A percentile compares a stretch with the other conserved stretches of the same genome.
These are phyloP conservation scores for Lotus japonicus DNA, from an alignment of 306 rosid genomes.

Conservation along the genomic window DNA sequence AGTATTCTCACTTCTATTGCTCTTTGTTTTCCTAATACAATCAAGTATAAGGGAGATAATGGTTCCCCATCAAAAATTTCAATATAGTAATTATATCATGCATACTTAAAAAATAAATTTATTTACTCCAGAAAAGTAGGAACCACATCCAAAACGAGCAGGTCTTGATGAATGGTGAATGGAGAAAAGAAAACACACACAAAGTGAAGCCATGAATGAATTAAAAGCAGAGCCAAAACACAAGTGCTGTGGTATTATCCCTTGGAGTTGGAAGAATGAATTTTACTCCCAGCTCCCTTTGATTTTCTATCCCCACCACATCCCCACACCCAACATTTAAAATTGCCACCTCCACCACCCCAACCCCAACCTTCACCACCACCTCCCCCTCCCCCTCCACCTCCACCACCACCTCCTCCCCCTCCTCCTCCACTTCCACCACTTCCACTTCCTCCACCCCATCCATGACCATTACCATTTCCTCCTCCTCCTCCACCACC, in stretches of 20 bases:
- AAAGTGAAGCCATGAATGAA: no score
- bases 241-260: neutral
- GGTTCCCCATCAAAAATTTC: no score
- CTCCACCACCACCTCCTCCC: neutral
- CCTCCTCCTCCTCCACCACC: neutral
- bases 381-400: neutral
- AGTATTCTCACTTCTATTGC: no score
- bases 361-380: neutral
- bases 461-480: neutral
- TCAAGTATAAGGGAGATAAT: no score
- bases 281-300: neutral
- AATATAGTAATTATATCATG: no score
- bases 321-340: slow-evolving; percentile 35
- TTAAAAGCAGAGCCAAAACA: no score
- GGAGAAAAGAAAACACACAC: no score
- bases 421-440: neutral
- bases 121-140: no score
- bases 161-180: no score
- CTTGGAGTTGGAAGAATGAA: neutral
- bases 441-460: neutral
- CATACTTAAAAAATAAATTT: no score
- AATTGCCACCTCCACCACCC: neutral
- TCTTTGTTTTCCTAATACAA: no score
- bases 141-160: no score
- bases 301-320: slow-evolving; percentile 7